Conservation (phyloP, 2,329 filamentous ascomycete genomes). For the Aureobasidium lini region DNA sequence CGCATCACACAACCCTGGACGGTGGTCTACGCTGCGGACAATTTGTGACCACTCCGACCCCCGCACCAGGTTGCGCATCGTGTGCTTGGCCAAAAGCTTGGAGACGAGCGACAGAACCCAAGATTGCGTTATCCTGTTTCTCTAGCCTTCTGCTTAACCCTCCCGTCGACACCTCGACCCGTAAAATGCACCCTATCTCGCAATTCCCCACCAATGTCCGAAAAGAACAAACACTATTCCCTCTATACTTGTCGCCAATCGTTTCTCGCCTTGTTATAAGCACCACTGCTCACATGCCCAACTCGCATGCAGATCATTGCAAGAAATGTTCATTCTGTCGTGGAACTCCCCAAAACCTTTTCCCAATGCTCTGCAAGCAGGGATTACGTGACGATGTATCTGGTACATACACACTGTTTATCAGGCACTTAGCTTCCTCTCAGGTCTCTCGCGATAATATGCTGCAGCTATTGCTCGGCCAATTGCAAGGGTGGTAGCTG, state of each 20-base stretch:
- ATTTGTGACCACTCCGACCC: not conserved
- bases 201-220: slow-evolving; percentile 4
- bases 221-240: not conserved
- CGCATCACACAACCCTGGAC: not conserved
- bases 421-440: not conserved
- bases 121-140: not conserved
- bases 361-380: not conserved
- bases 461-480: not conserved
- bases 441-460: not conserved
- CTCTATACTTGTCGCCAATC: not conserved
- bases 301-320: not conserved
- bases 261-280: not conserved
- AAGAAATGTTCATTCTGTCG: not conserved
- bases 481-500: not conserved
- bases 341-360: not conserved
- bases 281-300: not conserved
- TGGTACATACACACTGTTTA: not conserved
- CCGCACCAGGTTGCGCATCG: not conserved
- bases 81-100: not conserved
- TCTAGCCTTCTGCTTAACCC: not conserved
- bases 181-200: not conserved
- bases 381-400: not conserved
- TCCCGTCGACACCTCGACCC: not conserved
- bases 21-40: not conserved
- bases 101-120: not conserved